Percentiles rank a stretch among this genome's conserved stretches.
These are phyloP conservation scores for Boletellus sp. DNA, from an alignment of 1,284 basidiomycete genomes.

Conservation along the genomic window DNA sequence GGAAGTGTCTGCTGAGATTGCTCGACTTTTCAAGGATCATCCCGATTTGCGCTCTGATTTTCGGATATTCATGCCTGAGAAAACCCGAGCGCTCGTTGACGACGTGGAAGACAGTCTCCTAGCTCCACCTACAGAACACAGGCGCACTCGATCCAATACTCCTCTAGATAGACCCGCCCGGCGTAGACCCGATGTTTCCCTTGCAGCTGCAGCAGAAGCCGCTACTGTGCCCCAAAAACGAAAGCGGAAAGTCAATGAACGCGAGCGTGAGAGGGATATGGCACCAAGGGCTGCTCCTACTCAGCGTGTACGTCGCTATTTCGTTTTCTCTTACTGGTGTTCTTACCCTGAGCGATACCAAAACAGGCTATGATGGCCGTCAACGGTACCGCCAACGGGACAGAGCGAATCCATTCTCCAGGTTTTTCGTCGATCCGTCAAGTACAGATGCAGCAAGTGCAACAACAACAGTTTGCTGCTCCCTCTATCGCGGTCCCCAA, in stretches of 20 bases:
- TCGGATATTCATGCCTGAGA: constrained; percentile 85
- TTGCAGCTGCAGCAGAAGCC: constrained; percentile 26
- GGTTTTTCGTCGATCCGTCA: constrained; percentile 20
- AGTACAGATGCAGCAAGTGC: constrained; percentile 26
- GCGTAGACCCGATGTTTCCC: constrained; percentile 31
- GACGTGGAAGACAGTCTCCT: constrained; percentile 36
- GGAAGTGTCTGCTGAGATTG: constrained; percentile 84
- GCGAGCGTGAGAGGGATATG: constrained; percentile 30
- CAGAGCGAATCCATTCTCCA: constrained; percentile 23
- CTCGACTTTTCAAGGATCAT: constrained; percentile 81
- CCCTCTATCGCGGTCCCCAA: constrained; percentile 31
- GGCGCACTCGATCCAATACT: constrained; percentile 27
- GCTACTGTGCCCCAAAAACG: constrained; percentile 54
- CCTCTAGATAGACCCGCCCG: constrained; percentile 25
- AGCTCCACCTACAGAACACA: constrained; percentile 20
- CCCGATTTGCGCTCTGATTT: constrained; percentile 91
- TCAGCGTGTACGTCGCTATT: constrained; percentile 26
- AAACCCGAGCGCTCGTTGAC: constrained; percentile 47
- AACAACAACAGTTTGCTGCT: constrained; percentile 28
- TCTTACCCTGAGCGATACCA: constrained; percentile 10
- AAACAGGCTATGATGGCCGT: constrained; percentile 21
- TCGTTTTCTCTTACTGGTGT: constrained; percentile 1
- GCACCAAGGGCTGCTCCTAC: constrained; percentile 17
- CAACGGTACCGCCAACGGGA: constrained; percentile 21
- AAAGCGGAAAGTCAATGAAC: constrained; percentile 53